Evolutionary conservation across 2,329 filamentous ascomycete genomes (phyloP), one percentile per base, ranked within the genome.

Genomic region (Pseudogymnoascus sp.): DNA sequence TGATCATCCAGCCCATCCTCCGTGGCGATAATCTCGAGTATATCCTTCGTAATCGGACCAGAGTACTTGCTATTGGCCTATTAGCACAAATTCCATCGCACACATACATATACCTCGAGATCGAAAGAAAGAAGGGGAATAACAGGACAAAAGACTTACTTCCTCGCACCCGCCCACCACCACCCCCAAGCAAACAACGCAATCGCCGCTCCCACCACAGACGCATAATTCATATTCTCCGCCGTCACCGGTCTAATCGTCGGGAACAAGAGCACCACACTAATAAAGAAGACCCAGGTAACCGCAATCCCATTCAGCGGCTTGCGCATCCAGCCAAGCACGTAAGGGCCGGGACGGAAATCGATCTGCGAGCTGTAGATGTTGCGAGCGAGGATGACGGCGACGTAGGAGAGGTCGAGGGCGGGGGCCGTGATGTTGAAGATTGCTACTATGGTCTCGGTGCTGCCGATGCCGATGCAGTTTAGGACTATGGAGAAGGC

Each of bases 271-370:
- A 88, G 75, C n/a, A 87, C 79, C 8, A 82, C 77, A 68, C 83
- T 86, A 67, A 88, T 87, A 69, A 87, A 85, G 25, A 80, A 67
- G 3, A 87, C 84, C 85, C 85, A 88, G 3, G 75, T 73, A n/a
- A 85, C 79, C 1, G 85, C 83, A 11, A 85, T 73, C 6, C 76
- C 75, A 67, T 87, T 87, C 62, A 87, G 72, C 0, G 79, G 78
- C 60, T 78, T 79, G 62, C 81, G 80, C 81, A 80, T 85, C 67
- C 69, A 76, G 0, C 83, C 84, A 62, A 87, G 78, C 0, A 80
- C 83, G 69, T 81, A 86, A 1, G 83, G 84, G 0, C 84, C 85
- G 4, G 70, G 68, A 1, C 65, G 63, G 43, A 73, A 72, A 13
- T 65, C 63, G 43, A 62, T 79, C 43, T 77, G 74, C 57, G 79